These are phyloP conservation scores for Yamadazyma oceani DNA, from an alignment of 1,139 yeast species.

Conservation along the genomic window DNA sequence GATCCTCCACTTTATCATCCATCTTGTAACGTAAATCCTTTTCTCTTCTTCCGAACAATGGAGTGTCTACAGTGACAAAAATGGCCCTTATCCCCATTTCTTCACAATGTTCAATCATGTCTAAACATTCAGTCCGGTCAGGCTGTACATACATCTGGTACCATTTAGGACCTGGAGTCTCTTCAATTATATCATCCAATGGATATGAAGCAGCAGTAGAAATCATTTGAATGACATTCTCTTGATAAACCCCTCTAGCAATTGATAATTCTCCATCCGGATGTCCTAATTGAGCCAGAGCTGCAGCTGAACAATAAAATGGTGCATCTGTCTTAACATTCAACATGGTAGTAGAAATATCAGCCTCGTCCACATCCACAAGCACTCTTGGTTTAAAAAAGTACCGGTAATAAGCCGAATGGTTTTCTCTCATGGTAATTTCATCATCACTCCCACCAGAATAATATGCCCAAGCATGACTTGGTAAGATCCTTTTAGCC, in stretches of 20 bases:
- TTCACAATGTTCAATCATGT: slow-evolving; percentile 22
- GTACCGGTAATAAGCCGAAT: slow-evolving; percentile 73
- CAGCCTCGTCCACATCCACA: slow-evolving; percentile 58
- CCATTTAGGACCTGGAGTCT: slow-evolving; percentile 27
- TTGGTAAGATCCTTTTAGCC: slow-evolving; percentile 67
- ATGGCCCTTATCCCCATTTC: slow-evolving; percentile 27
- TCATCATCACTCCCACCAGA: slow-evolving; percentile 88
- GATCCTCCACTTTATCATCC: slow-evolving; percentile 15
- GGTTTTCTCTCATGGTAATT: slow-evolving; percentile 79
- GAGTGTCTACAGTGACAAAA: slow-evolving; percentile 30
- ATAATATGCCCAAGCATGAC: slow-evolving; percentile 82
- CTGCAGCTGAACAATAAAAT: slow-evolving; percentile 60
- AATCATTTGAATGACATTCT: slow-evolving; percentile 55
- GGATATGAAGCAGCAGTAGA: slow-evolving; percentile 58
- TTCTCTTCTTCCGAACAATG: slow-evolving; percentile 27
- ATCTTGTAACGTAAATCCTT: slow-evolving; percentile 24
- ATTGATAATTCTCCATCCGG: slow-evolving; percentile 56
- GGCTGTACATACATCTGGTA: slow-evolving; percentile 50
- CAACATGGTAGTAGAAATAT: slow-evolving; percentile 47
- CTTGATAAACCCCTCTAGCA: slow-evolving; percentile 47
- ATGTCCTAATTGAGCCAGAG: slow-evolving; percentile 55
- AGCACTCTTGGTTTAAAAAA: slow-evolving; percentile 77
- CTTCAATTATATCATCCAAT: slow-evolving; percentile 56
- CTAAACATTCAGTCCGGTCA: slow-evolving; percentile 21
- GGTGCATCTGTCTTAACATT: slow-evolving; percentile 53